These are phyloP conservation scores for Trichomonas tenax DNA, from an alignment of 208 protist species.

Conservation along the genomic window DNA sequence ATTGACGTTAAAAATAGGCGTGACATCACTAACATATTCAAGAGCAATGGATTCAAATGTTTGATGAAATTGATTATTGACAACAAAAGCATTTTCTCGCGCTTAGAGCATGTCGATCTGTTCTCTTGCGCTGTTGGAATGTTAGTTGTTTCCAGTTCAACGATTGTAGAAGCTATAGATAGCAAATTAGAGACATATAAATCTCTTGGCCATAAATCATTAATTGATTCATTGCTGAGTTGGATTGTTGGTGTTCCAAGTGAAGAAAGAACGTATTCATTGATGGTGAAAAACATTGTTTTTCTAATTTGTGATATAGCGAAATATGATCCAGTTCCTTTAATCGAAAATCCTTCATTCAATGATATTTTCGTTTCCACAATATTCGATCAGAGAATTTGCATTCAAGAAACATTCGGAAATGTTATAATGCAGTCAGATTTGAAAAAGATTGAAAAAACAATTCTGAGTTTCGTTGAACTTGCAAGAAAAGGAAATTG, in stretches of 20 bases:
- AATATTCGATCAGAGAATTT: background rate
- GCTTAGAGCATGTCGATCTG: background rate
- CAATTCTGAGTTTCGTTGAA: background rate
- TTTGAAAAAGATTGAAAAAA: background rate
- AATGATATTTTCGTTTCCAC: background rate
- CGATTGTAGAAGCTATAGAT: background rate
- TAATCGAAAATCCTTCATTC: background rate
- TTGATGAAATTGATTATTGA: background rate
- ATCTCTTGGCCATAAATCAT: background rate
- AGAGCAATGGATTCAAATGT: background rate
- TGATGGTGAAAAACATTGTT: background rate
- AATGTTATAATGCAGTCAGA: background rate
- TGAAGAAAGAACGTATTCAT: background rate
- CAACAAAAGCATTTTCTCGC: background rate
- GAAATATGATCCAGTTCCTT: background rate
- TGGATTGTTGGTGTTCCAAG: background rate
- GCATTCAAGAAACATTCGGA: background rate
- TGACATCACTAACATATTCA: background rate
- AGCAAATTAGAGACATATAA: background rate
- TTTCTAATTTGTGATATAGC: background rate
- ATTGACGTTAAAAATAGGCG: background rate
- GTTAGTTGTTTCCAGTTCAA: background rate
- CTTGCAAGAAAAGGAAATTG: background rate
- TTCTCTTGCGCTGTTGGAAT: background rate
- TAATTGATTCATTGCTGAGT: background rate